Percentiles rank a stretch among this genome's conserved stretches.
These are phyloP conservation scores for Solanum etuberosum DNA, from an alignment of 257 asterid species.

Conservation along the genomic window DNA sequence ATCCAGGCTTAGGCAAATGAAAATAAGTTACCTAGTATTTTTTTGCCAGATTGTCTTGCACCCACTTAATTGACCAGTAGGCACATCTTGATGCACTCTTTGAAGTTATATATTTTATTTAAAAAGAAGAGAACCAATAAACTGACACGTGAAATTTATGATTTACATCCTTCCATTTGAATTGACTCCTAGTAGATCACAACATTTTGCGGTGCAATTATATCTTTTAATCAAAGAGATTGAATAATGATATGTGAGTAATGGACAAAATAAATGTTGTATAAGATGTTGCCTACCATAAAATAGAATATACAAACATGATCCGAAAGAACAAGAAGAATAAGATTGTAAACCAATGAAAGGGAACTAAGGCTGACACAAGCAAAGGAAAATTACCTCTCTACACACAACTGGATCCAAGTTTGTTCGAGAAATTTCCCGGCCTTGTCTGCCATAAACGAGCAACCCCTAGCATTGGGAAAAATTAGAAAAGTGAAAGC, in stretches of 20 bases:
- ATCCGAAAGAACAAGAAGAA: neutral
- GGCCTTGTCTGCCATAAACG: conserved; percentile 89
- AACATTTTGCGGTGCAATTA: neutral
- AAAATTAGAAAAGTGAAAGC: neutral
- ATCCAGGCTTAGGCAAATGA: neutral
- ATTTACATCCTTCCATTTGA: neutral
- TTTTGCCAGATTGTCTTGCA: neutral
- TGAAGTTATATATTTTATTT: neutral
- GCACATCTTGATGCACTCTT: neutral
- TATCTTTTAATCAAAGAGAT: neutral
- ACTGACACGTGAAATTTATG: neutral
- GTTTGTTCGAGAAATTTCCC: conserved; percentile 74
- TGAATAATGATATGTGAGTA: neutral
- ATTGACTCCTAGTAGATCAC: neutral
- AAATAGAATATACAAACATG: neutral
- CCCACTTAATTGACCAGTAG: neutral
- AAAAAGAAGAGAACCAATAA: neutral
- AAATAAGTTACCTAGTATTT: neutral
- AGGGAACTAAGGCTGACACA: neutral
- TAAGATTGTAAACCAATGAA: neutral
- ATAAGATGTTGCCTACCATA: neutral
- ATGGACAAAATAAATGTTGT: neutral
- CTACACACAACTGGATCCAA: conserved; percentile 65
- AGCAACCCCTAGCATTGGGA: conserved; percentile 71
- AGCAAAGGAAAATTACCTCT: conserved; percentile 44